Conservation (phyloP, 176 grass and related monocot species). For the Alopecurus myosuroides region DNA sequence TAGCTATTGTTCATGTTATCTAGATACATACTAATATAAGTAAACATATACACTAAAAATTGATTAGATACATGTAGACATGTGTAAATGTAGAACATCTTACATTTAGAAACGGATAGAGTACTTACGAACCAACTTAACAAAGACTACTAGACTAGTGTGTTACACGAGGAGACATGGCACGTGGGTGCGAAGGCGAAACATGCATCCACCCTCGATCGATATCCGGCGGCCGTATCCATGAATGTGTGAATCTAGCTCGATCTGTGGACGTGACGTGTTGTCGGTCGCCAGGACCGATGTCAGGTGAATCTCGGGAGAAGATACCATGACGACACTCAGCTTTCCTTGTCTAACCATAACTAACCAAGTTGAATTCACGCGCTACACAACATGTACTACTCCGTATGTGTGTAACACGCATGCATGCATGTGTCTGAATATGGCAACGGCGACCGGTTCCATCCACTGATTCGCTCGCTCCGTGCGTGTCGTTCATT, state of each 20-base stretch:
- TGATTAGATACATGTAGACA: no score
- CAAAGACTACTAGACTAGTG: no score
- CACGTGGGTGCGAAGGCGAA: neutral
- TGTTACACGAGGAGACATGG: neutral
- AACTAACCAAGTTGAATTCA: neutral
- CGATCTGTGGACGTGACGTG: neutral
- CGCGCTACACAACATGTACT: neutral
- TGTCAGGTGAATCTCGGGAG: neutral
- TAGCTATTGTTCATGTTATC: no score
- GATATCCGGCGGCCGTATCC: neutral
- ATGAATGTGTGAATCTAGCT: neutral
- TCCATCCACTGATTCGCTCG: neutral
- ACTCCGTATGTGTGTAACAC: neutral
- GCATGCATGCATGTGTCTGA: neutral
- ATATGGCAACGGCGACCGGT: conserved; percentile 4
- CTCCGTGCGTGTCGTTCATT: no score
- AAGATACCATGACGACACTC: neutral
- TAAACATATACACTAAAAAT: no score
- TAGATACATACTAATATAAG: no score
- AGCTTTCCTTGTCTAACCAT: neutral
- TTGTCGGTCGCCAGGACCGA: neutral
- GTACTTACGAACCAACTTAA: no score
- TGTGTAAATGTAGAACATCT: no score
- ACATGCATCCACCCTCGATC: neutral
- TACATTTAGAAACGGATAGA: no score